These are phyloP conservation scores for Microdochium trichocladiopsis DNA, from an alignment of 2,329 filamentous ascomycete genomes.

Conservation along the genomic window DNA sequence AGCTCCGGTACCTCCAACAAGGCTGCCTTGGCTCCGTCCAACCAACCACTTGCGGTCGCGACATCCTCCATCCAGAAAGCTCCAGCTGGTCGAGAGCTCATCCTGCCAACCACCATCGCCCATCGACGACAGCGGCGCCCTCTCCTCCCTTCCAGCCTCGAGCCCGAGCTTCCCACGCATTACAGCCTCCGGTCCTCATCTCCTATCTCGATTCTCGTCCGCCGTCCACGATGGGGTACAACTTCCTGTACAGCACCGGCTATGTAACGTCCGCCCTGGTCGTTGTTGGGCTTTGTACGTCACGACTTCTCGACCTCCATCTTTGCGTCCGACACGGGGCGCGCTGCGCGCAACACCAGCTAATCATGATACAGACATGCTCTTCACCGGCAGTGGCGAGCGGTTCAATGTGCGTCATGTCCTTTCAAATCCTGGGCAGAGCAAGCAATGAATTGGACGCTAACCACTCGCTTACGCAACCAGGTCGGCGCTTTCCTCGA, in stretches of 20 bases:
- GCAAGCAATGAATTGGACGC: no score
- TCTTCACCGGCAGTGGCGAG: conserved; percentile 95
- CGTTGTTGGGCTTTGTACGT: conserved; percentile 7
- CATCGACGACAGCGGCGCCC: neutral
- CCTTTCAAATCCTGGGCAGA: no score
- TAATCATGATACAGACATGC: conserved; percentile 66
- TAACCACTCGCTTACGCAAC: conserved; percentile 13
- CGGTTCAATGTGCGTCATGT: conserved; percentile 76
- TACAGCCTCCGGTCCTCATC: neutral
- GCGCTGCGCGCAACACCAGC: neutral
- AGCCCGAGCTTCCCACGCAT: neutral
- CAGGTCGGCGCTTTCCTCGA: conserved; percentile 92
- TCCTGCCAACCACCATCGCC: neutral
- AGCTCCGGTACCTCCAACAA: neutral
- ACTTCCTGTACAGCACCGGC: conserved; percentile 6
- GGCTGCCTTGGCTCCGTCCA: neutral
- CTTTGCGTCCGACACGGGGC: neutral
- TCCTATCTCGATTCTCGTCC: neutral
- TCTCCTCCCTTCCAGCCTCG: neutral
- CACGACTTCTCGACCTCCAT: neutral
- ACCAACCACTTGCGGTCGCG: neutral
- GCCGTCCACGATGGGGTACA: conserved; percentile 4
- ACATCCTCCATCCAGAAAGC: neutral
- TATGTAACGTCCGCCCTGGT: conserved; percentile 6
- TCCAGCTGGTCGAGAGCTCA: neutral